phyloP scores from a whole-genome alignment of 306 rosid genomes.

The Nissolia schottii region DNA sequence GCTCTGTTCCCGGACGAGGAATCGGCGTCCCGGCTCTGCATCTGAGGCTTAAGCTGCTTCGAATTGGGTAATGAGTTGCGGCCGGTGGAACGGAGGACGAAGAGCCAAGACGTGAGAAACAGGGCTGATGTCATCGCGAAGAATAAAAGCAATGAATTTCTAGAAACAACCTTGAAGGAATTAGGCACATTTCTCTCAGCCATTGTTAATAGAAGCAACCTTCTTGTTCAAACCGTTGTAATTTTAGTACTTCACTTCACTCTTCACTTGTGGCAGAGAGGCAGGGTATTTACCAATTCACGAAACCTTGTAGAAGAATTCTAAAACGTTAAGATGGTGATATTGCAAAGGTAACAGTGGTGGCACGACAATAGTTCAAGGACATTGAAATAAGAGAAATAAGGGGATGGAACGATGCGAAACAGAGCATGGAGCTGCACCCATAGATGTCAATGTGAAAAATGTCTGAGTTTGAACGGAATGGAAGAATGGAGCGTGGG shows the following conservation, averaged over 20 bases:
- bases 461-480: neutral
- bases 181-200: slow-evolving; percentile 16
- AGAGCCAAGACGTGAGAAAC: slow-evolving; percentile 58
- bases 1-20: slow-evolving; percentile 44
- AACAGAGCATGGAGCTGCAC: neutral
- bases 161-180: slow-evolving; percentile 31
- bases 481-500: slow-evolving; percentile 15
- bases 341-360: neutral
- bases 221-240: neutral
- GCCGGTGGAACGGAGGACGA: slow-evolving; percentile 47
- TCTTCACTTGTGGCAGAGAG: neutral
- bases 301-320: neutral
- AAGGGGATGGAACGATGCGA: neutral
- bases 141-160: slow-evolving; percentile 45
- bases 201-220: slow-evolving; percentile 21
- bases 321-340: neutral
- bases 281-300: neutral
- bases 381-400: neutral
- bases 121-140: slow-evolving; percentile 43
- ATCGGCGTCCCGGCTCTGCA: slow-evolving; percentile 16
- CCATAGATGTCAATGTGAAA: neutral
- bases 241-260: neutral
- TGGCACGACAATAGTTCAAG: neutral
- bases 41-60: slow-evolving; percentile 28
- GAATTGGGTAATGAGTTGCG: slow-evolving; percentile 39